Percentiles rank a stretch among this genome's conserved stretches.
These are phyloP conservation scores for Phytophthora brassicae DNA, from an alignment of 352 stramenopile species.

Conservation along the genomic window DNA sequence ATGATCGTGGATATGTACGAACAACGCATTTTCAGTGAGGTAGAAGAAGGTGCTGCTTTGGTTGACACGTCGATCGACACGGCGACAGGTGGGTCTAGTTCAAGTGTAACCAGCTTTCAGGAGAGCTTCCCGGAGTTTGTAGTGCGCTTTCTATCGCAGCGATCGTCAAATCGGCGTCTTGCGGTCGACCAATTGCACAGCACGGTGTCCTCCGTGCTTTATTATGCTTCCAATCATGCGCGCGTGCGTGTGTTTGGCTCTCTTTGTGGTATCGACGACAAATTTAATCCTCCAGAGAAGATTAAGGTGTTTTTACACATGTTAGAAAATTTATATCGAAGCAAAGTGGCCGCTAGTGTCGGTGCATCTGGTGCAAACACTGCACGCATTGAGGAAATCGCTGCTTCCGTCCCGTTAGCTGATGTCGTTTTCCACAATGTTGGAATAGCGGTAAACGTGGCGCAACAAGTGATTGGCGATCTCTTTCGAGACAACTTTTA, in stretches of 20 bases:
- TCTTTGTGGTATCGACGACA: constrained; percentile 57
- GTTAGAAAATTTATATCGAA: constrained; percentile 59
- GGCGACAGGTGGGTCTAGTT: constrained; percentile 6
- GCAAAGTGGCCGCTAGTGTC: constrained; percentile 41
- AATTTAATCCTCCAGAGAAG: constrained; percentile 73
- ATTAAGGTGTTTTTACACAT: constrained; percentile 69
- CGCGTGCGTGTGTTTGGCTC: constrained; percentile 60
- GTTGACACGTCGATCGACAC: constrained; percentile 15
- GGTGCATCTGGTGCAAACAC: constrained; percentile 21
- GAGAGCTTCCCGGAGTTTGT: constrained; percentile 76
- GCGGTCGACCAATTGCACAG: constrained; percentile 64
- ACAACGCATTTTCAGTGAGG: constrained; percentile 45
- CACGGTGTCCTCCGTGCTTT: constrained; percentile 52
- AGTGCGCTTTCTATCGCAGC: constrained; percentile 56
- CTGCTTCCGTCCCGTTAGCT: constrained; percentile 22
- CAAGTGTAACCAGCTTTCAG: constrained; percentile 29
- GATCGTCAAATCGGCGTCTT: constrained; percentile 44
- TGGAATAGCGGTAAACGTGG: constrained; percentile 55
- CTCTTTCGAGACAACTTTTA: constrained; percentile 78
- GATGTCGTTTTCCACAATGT: constrained; percentile 78
- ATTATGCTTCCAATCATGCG: constrained; percentile 45
- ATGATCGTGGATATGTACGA: constrained; percentile 81
- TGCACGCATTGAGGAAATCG: constrained; percentile 31
- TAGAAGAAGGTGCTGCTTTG: constrained; percentile 42
- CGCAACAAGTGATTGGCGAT: constrained; percentile 55